Percentiles rank a stretch among this genome's conserved stretches.
phyloP scores from a whole-genome alignment of 2,329 filamentous ascomycete genomes.

The Sporothrix mexicana region DNA sequence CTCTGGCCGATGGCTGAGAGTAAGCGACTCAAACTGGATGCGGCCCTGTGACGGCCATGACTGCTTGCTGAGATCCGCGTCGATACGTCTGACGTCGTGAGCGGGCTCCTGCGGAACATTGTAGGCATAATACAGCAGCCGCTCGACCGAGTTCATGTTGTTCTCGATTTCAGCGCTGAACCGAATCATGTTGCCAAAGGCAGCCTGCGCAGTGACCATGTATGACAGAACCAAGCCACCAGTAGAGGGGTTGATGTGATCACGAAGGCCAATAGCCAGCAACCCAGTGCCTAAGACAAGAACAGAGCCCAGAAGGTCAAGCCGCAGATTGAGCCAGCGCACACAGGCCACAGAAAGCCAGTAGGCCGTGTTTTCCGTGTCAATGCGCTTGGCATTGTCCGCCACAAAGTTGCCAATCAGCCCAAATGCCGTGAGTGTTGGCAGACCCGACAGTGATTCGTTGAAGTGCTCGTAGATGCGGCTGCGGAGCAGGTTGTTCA shows the following conservation, averaged over 20 bases:
- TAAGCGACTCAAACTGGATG: constrained; percentile 86
- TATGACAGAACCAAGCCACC: constrained; percentile 94
- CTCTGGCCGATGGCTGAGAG: constrained; percentile 84
- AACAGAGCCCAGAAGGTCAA: constrained; percentile 86
- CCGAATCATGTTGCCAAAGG: constrained; percentile 94
- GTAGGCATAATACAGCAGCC: constrained; percentile 81
- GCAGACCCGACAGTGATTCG: constrained; percentile 91
- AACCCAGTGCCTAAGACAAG: constrained; percentile 92
- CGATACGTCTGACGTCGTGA: constrained; percentile 60
- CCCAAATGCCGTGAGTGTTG: constrained; percentile 94
- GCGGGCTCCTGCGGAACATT: constrained; percentile 90
- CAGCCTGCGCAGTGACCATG: constrained; percentile 65
- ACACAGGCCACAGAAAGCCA: constrained; percentile 94
- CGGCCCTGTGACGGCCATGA: constrained; percentile 56
- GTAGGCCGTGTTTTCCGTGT: constrained; percentile 87
- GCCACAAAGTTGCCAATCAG: constrained; percentile 90
- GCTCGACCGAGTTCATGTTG: constrained; percentile 98
- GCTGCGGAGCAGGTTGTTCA: constrained; percentile 92
- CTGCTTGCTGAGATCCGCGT: constrained; percentile 49
- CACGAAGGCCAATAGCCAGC: constrained; percentile 84
- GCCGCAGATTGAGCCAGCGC: constrained; percentile 91
- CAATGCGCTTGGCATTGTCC: constrained; percentile 85
- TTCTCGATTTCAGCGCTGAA: constrained; percentile 94
- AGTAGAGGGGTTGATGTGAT: constrained; percentile 83
- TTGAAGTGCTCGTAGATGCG: constrained; percentile 97